phyloP scores from a whole-genome alignment of 148 eudicot genomes.

The Chenopodium album region DNA sequence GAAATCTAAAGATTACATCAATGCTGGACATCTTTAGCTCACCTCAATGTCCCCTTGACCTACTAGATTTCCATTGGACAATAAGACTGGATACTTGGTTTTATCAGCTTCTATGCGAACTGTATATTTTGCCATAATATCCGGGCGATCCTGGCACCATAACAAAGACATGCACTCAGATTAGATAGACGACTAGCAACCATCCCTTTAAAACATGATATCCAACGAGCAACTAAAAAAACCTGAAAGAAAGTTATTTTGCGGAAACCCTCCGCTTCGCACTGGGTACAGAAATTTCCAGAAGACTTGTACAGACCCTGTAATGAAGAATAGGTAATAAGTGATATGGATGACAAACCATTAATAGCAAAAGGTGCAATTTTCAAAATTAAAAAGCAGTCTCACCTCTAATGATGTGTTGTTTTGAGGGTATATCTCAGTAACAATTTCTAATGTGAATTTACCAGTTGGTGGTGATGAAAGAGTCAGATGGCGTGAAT shows the following conservation, averaged over 20 bases:
- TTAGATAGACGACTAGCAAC: background rate
- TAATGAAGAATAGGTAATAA: slow-evolving; percentile 14
- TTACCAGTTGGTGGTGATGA: slow-evolving; percentile 67
- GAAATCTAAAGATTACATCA: background rate
- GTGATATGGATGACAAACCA: background rate
- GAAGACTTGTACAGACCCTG: slow-evolving; percentile 95
- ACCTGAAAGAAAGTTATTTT: slow-evolving; percentile 98
- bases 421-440: slow-evolving; percentile 82
- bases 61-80: slow-evolving; percentile 92
- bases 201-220: background rate
- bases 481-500: slow-evolving; percentile 74
- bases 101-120: slow-evolving; percentile 92
- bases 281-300: slow-evolving; percentile 94
- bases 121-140: slow-evolving; percentile 97
- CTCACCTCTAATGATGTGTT: slow-evolving; percentile 93
- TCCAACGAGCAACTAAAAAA: background rate
- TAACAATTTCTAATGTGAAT: slow-evolving; percentile 74
- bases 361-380: background rate
- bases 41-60: slow-evolving; percentile 95
- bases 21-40: slow-evolving; percentile 18
- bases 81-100: slow-evolving; percentile 77
- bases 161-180: slow-evolving; percentile 14
- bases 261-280: slow-evolving; percentile 99
- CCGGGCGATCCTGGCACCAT: slow-evolving; percentile 83
- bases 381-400: slow-evolving; percentile 8